Evolutionary conservation across 768 basidiomycete genomes (phyloP), one percentile per base, ranked within the genome.

Genomic region (Epithele typhae): DNA sequence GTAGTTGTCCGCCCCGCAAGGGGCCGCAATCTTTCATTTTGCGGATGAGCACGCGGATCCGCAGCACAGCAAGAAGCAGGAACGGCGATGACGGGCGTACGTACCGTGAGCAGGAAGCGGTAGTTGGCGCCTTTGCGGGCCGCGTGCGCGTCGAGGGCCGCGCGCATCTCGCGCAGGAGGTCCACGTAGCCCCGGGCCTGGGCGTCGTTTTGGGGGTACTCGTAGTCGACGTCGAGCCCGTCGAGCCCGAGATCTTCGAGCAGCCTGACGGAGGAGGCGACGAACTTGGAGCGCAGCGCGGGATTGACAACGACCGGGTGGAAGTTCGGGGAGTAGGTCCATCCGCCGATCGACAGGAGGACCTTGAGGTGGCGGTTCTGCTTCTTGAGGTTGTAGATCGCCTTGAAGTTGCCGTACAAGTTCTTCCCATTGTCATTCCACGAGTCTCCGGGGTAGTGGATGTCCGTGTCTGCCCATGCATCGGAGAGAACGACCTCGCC

Each of bases 351-450:
- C 36, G 87, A 91, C 23, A 99, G 76, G 14, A 89, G 70, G 15
- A 84, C 74, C 54, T 87, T 89, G 61, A 92, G 74, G 51, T 85
- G 85, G 43, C 92, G 78, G 50, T 96, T 73, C 52, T 77, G 65
- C 62, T 94, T 86, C 75, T 98, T 98, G 55, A 97, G 74, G 25
- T 87, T 77, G 65, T 93, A 94, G 48, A 98, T 78, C 40, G 88
- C 89, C 62, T 95, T 96, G 69, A 98, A 80, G 66, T 95, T 95
- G 43, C 94, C 94, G 58, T 95, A 98, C 15, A 98, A 78, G 65
- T 98, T 96, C 52, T 75, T 84, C 36, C 92, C 93, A 22, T 62
- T 63, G 43, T 98, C 95, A 55, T 93, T 87, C 96, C 96, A 99
- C 4, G 85, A 87, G 66, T 99, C 96, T 7, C 86, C 89, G 0